Percentiles rank a stretch among this genome's conserved stretches.
These are phyloP conservation scores for Ophiostoma montium DNA, from an alignment of 2,329 filamentous ascomycete genomes.

Conservation along the genomic window DNA sequence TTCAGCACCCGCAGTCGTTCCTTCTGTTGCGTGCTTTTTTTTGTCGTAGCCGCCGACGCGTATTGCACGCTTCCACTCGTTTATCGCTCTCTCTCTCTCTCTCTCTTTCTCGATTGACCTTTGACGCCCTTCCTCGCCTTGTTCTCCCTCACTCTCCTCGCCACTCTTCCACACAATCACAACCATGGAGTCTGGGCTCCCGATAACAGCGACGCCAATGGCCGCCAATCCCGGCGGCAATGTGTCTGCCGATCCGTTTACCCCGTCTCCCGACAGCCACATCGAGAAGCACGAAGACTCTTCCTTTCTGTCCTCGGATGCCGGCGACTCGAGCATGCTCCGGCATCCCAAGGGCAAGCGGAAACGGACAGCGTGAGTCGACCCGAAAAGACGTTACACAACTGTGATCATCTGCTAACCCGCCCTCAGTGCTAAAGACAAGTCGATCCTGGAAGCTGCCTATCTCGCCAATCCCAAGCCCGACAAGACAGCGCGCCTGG, in stretches of 20 bases:
- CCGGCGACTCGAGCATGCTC: constrained; percentile 8
- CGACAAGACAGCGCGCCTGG: constrained; percentile 73
- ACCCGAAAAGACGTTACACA: background rate
- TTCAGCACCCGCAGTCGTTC: constrained; percentile 3
- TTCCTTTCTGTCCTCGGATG: constrained; percentile 9
- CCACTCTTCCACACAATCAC: background rate
- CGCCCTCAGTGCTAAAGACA: constrained; percentile 61
- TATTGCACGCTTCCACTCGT: constrained; percentile 7
- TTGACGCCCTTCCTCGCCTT: background rate
- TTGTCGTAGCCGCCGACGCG: constrained; percentile 3
- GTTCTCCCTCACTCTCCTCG: background rate
- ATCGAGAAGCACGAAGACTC: constrained; percentile 9
- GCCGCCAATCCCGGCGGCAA: background rate
- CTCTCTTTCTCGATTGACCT: background rate
- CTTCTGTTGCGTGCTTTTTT: constrained; percentile 4
- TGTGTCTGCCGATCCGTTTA: constrained; percentile 6
- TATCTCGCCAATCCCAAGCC: constrained; percentile 80
- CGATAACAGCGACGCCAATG: constrained; percentile 7
- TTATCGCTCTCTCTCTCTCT: background rate
- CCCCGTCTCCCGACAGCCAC: constrained; percentile 9
- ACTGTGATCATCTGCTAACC: background rate
- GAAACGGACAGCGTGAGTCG: constrained; percentile 47
- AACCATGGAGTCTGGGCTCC: constrained; percentile 9
- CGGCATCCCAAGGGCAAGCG: constrained; percentile 45
- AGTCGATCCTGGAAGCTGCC: constrained; percentile 73